Percentiles rank a stretch among this genome's conserved stretches.
These are phyloP conservation scores for Boletus semigastroideus DNA, from an alignment of 1,284 basidiomycete species.

Conservation along the genomic window DNA sequence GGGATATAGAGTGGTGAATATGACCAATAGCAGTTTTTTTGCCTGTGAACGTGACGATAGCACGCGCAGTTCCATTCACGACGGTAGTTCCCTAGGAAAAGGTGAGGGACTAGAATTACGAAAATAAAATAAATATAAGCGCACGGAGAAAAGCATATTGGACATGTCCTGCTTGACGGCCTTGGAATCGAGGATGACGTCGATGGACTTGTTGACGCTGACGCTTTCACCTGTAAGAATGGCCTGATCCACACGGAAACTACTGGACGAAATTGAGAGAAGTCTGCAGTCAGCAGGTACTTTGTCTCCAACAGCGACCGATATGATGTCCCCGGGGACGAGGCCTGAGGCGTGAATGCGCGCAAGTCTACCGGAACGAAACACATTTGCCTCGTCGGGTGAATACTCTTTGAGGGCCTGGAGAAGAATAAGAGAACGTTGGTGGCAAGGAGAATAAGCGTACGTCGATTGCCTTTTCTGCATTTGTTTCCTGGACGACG, in stretches of 20 bases:
- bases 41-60: conserved; percentile 86
- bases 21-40: conserved; percentile 88
- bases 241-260: conserved; percentile 92
- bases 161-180: conserved; percentile 97
- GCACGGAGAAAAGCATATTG: conserved; percentile 89
- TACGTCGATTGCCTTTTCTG: conserved; percentile 94
- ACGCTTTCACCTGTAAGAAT: conserved; percentile 91
- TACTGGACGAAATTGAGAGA: conserved; percentile 85
- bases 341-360: conserved; percentile 84
- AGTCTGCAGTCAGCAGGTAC: conserved; percentile 92
- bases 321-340: conserved; percentile 91
- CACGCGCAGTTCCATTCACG: conserved; percentile 84
- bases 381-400: conserved; percentile 90
- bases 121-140: background rate
- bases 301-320: conserved; percentile 89
- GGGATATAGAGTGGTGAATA: conserved; percentile 91
- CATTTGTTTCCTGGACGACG: conserved; percentile 92
- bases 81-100: conserved; percentile 83
- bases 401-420: conserved; percentile 94
- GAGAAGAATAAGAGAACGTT: conserved; percentile 2
- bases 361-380: conserved; percentile 69
- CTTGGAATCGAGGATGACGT: conserved; percentile 61
- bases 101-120: conserved; percentile 2
- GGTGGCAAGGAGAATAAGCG: conserved; percentile 34
- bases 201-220: conserved; percentile 80